phyloP scores from a whole-genome alignment of 169 alveolate species.

The Eimeria tenella region DNA sequence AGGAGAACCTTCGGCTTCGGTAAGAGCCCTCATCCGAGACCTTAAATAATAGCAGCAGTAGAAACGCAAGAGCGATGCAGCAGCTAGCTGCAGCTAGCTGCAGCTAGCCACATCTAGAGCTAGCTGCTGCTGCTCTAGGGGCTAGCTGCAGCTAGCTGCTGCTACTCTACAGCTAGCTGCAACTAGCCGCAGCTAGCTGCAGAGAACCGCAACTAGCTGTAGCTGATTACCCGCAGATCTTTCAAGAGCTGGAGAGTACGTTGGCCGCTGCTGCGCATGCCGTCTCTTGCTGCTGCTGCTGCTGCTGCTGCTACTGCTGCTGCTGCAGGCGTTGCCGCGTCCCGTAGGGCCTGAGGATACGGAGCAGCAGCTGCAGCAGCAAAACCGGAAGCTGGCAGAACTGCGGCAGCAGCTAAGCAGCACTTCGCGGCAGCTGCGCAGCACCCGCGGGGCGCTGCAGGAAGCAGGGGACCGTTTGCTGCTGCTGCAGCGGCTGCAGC shows the following conservation, averaged over 20 bases:
- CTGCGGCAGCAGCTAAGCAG: neutral
- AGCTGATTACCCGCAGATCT: too few species aligned
- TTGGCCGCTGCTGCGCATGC: neutral
- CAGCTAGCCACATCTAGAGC: neutral
- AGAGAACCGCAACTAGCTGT: too few species aligned
- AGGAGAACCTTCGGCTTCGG: neutral
- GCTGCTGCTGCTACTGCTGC: neutral
- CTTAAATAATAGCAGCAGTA: neutral
- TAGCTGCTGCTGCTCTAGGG: neutral
- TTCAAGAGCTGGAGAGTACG: neutral
- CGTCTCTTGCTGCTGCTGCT: neutral
- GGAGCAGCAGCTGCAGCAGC: conserved; percentile 19
- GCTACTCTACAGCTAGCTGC: too few species aligned
- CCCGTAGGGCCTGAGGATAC: neutral
- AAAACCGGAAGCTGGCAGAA: neutral
- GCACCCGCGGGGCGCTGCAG: conserved; percentile 11
- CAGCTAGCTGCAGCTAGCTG: neutral
- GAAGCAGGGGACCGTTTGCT: neutral
- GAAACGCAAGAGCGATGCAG: neutral
- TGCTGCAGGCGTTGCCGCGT: neutral
- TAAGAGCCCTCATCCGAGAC: neutral
- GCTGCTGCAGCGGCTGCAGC: conserved; percentile 35
- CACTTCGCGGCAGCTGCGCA: conserved; percentile 12
- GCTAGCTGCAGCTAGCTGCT: too few species aligned
- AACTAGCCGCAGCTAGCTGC: too few species aligned